phyloP scores from a whole-genome alignment of 228 moss, liverwort and hornwort species.

The Sphagnum fallax region DNA sequence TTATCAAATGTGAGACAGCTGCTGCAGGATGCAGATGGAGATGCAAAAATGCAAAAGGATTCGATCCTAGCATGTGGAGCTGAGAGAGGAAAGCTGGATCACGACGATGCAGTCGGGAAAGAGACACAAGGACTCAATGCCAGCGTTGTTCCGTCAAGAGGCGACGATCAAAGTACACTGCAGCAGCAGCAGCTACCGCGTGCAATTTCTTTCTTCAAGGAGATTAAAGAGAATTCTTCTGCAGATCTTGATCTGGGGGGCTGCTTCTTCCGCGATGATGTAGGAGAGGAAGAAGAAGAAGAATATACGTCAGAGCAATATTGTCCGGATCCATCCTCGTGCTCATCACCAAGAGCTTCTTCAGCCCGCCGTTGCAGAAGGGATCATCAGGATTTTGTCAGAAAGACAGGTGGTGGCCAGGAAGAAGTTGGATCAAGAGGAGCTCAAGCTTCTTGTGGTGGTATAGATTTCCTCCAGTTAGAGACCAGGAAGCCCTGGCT shows the following conservation, averaged over 20 bases:
- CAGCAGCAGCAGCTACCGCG: background rate
- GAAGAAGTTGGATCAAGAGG: slow-evolving; percentile 9
- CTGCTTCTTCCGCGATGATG: background rate
- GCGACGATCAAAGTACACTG: slow-evolving; percentile 2
- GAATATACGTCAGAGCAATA: background rate
- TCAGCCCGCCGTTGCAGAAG: background rate
- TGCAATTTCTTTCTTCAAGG: slow-evolving; percentile 3
- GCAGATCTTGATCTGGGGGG: slow-evolving; percentile 10
- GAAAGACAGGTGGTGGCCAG: background rate
- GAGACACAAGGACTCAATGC: background rate
- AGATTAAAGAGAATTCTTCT: slow-evolving; percentile 1
- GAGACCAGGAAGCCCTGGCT: background rate
- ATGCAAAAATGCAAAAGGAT: slow-evolving; percentile 6
- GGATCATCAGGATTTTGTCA: slow-evolving; percentile 6
- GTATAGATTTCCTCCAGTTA: background rate
- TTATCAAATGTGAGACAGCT: slow-evolving; percentile 2
- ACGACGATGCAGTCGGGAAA: background rate
- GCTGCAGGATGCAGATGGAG: slow-evolving; percentile 17
- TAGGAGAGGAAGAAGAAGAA: background rate
- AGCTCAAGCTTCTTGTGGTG: background rate
- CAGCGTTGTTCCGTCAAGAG: background rate
- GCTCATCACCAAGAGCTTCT: no score
- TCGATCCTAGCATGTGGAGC: slow-evolving; percentile 10
- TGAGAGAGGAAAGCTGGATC: slow-evolving; percentile 5
- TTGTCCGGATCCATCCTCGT: no score